Evolutionary conservation across 1,284 basidiomycete genomes (phyloP).

Genomic region (Ganoderma lingzhi): DNA sequence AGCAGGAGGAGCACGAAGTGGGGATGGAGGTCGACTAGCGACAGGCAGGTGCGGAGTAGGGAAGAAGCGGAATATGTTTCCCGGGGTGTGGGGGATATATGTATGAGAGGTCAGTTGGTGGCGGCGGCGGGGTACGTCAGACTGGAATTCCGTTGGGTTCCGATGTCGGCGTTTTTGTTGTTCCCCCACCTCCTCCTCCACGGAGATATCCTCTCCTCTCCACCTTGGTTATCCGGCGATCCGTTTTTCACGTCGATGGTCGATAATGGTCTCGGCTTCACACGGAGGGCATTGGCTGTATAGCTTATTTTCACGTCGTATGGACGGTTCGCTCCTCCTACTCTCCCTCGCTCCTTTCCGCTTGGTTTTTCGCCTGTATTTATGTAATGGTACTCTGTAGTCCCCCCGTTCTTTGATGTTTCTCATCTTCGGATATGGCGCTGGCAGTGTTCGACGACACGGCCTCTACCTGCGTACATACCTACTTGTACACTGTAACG

Average conservation of each 20-base stretch:
- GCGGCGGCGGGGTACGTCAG: not conserved
- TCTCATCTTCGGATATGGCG: not conserved
- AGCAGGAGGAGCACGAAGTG: conserved; percentile 35
- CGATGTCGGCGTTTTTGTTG: not conserved
- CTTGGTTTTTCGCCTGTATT: not conserved
- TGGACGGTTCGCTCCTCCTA: not conserved
- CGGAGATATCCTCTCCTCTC: not conserved
- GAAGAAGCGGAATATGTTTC: not conserved
- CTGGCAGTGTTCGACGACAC: not conserved
- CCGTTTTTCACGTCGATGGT: not conserved
- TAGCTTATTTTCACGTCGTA: not conserved
- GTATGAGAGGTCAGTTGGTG: not conserved
- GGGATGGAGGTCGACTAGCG: conserved; percentile 34
- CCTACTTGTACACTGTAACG: not conserved
- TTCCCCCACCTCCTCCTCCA: not conserved
- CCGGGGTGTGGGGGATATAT: conserved; percentile 3
- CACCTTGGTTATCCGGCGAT: not conserved
- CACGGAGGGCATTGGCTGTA: not conserved
- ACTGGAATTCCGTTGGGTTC: not conserved
- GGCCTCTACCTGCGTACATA: not conserved
- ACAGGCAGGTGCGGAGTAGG: not conserved
- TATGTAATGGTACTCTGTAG: not conserved
- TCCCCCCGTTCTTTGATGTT: not conserved
- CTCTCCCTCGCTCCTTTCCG: not conserved
- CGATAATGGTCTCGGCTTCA: not conserved